Percentiles rank a stretch among this genome's conserved stretches.
Conservation (phyloP, 2,329 filamentous ascomycete species). For the Helicocarpus griseus region DNA sequence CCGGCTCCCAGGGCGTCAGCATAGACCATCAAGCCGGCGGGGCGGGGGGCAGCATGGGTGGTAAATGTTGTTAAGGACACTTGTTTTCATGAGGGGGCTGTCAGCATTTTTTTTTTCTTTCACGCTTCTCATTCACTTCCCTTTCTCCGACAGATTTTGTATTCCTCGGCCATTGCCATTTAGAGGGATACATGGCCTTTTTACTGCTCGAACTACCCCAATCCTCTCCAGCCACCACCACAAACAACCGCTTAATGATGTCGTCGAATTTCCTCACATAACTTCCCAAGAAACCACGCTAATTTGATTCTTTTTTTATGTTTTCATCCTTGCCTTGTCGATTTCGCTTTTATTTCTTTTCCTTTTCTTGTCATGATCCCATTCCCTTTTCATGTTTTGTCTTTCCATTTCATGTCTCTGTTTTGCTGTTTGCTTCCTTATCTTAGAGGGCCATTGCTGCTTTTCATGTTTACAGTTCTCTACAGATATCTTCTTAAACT, state of each 20-base stretch:
- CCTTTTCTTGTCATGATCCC: conserved; percentile 3
- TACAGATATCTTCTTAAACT: conserved; percentile 3
- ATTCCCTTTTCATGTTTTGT: conserved; percentile 5
- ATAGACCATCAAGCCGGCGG: conserved; percentile 53
- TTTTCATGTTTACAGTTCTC: conserved; percentile 6
- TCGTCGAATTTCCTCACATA: conserved; percentile 2
- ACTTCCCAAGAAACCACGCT: background rate
- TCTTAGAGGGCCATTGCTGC: conserved; percentile 12
- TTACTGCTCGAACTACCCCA: too few relatives aligned
- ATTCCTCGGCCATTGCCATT: background rate
- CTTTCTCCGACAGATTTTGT: background rate
- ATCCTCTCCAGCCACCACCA: too few relatives aligned
- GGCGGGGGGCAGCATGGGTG: conserved; percentile 41
- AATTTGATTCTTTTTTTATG: background rate
- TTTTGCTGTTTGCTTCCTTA: conserved; percentile 3
- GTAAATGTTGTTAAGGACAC: conserved; percentile 76
- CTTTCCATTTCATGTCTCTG: conserved; percentile 1
- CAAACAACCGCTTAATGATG: background rate
- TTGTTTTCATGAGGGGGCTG: too few relatives aligned
- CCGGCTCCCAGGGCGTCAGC: conserved; percentile 52
- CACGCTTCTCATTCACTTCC: background rate
- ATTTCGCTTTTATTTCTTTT: too few relatives aligned
- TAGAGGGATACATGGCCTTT: background rate
- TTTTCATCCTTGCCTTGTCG: background rate
- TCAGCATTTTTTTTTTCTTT: background rate